A percentile compares a stretch with the other conserved stretches of the same genome.
These are phyloP conservation scores for Boletus rubescentipes DNA, from an alignment of 768 basidiomycete genomes.

Conservation along the genomic window DNA sequence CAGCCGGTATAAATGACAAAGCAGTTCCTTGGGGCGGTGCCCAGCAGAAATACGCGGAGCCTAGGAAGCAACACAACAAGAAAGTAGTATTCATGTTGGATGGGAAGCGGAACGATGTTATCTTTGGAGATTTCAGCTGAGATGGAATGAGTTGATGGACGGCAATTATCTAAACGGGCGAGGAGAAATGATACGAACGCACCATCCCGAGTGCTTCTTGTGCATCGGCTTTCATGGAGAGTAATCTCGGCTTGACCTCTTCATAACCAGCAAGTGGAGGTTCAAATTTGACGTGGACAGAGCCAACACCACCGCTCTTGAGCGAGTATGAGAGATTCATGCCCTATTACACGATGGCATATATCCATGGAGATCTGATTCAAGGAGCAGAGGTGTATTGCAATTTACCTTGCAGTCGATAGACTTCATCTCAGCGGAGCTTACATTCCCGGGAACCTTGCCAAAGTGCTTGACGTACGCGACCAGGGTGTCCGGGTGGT, in stretches of 20 bases:
- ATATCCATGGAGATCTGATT: neutral
- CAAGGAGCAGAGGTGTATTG: neutral
- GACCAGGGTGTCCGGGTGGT: slow-evolving; percentile 80
- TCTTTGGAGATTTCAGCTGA: slow-evolving; percentile 64
- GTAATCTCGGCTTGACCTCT: slow-evolving; percentile 76
- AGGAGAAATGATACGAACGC: slow-evolving; percentile 18
- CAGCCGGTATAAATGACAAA: slow-evolving; percentile 16
- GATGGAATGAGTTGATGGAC: neutral
- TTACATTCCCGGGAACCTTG: slow-evolving; percentile 53
- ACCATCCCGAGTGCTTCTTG: slow-evolving; percentile 83
- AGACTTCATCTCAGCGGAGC: slow-evolving; percentile 65
- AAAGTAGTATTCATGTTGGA: slow-evolving; percentile 24
- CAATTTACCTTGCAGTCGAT: slow-evolving; percentile 62
- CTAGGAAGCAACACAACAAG: slow-evolving; percentile 15
- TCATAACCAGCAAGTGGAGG: slow-evolving; percentile 75
- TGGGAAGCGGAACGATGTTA: slow-evolving; percentile 56
- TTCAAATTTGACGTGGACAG: slow-evolving; percentile 57
- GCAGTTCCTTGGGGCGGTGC: slow-evolving; percentile 21
- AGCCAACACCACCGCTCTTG: slow-evolving; percentile 44
- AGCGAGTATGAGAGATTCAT: slow-evolving; percentile 69
- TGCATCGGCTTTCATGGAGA: slow-evolving; percentile 78
- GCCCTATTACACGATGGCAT: slow-evolving; percentile 38
- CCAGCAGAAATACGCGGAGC: slow-evolving; percentile 15
- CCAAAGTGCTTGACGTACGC: slow-evolving; percentile 81
- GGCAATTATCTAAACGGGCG: neutral